Evolutionary conservation across 306 rosid genomes (phyloP).

Genomic region (Rosa lucieae): DNA sequence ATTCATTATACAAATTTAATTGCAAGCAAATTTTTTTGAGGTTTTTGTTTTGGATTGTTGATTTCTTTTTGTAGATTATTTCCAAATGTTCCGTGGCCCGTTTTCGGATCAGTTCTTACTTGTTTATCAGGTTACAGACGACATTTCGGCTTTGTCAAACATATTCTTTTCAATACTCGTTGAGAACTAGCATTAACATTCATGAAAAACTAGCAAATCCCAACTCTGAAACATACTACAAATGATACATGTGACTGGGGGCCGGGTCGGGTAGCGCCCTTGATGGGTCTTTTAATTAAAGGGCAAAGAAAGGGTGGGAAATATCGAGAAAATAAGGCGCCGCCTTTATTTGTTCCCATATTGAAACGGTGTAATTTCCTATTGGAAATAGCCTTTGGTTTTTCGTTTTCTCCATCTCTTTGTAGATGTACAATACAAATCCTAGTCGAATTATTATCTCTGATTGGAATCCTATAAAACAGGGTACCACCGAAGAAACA

Average conservation of each 20-base stretch:
- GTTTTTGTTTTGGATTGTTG: neutral
- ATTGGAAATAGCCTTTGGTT: neutral
- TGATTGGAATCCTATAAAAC: neutral
- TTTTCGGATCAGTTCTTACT: neutral
- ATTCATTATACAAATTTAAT: conserved; percentile 1
- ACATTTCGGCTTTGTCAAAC: neutral
- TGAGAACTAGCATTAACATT: no score
- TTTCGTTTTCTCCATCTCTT: neutral
- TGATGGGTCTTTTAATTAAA: neutral
- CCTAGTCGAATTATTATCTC: neutral
- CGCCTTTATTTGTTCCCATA: neutral
- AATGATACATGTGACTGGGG: neutral
- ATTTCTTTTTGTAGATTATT: neutral
- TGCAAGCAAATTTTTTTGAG: neutral
- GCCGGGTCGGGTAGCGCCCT: no score
- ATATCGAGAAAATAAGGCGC: neutral
- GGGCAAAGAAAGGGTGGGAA: neutral
- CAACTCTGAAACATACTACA: neutral
- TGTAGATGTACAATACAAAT: neutral
- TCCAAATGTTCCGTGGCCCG: neutral
- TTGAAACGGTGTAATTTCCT: neutral
- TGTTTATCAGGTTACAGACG: neutral
- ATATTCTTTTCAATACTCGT: no score
- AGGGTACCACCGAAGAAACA: neutral
- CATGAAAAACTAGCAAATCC: neutral